Percentiles rank a stretch among this genome's conserved stretches.
Conservation (phyloP, 495 filamentous ascomycete genomes). For the Patellaria atrata region DNA sequence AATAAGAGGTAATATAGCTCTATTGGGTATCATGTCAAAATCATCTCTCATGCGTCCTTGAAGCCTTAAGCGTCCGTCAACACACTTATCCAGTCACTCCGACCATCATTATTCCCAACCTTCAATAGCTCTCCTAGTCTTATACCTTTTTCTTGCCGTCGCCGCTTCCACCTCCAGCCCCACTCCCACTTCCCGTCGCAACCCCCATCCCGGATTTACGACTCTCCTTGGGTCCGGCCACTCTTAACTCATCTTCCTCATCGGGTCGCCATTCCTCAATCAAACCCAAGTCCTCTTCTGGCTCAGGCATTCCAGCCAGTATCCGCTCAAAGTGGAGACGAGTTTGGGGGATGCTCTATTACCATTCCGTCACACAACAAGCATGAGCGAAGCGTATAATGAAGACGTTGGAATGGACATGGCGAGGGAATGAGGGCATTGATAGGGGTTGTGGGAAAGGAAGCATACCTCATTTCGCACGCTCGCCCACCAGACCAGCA, state of each 20-base stretch:
- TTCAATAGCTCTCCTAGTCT: neutral
- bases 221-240: constrained; percentile 2
- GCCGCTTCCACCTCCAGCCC: constrained; percentile 5
- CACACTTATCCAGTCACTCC: too few species aligned
- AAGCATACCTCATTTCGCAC: constrained; percentile 19
- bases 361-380: too few species aligned
- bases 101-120: neutral
- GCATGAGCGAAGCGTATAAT: neutral
- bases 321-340: constrained; percentile 21
- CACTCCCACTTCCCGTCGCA: constrained; percentile 5
- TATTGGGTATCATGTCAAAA: too few species aligned
- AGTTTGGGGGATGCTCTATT: constrained; percentile 29
- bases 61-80: too few species aligned
- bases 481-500: constrained; percentile 18
- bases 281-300: constrained; percentile 8
- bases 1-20: too few species aligned
- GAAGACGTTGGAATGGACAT: neutral
- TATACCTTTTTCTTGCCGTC: constrained; percentile 6
- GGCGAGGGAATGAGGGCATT: neutral
- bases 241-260: constrained; percentile 7
- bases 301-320: constrained; percentile 16
- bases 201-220: too few species aligned
- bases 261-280: constrained; percentile 8
- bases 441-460: neutral
- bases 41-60: too few species aligned